phyloP scores from a whole-genome alignment of 345 rosid genomes.

The Turnera subulata region DNA sequence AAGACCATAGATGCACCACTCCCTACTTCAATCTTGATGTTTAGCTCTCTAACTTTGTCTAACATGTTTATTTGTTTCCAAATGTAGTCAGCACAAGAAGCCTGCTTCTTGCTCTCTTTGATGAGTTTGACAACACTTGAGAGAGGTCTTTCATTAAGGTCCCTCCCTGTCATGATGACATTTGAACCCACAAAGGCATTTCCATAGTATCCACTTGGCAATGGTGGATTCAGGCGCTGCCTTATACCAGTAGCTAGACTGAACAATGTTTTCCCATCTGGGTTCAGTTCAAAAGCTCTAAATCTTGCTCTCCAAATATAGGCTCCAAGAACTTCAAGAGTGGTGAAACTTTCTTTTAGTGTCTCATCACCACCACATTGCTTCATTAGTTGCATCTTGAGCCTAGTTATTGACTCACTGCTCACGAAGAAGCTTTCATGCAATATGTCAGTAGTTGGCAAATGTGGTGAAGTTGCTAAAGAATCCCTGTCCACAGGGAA shows the following conservation, averaged over 20 bases:
- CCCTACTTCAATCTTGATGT: conserved; percentile 23
- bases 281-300: conserved; percentile 38
- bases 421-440: conserved; percentile 34
- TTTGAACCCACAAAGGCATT: conserved; percentile 49
- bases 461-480: conserved; percentile 32
- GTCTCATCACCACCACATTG: conserved; percentile 1
- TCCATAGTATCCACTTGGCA: conserved; percentile 48
- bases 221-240: conserved; percentile 33
- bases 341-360: conserved; percentile 25
- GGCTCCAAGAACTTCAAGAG: conserved; percentile 47
- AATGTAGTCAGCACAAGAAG: conserved; percentile 22
- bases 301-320: conserved; percentile 51
- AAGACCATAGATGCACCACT: conserved; percentile 35
- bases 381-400: conserved; percentile 24
- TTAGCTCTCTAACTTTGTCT: conserved; percentile 28
- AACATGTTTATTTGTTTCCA: conserved; percentile 12
- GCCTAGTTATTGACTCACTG: conserved; percentile 27
- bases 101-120: conserved; percentile 35
- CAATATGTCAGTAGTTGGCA: conserved; percentile 33
- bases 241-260: conserved; percentile 41
- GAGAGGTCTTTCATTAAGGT: conserved; percentile 27
- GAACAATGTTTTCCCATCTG: conserved; percentile 31
- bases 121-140: conserved; percentile 29
- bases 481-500: neutral
- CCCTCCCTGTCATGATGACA: conserved; percentile 26